Base-by-base conservation (phyloP, 176 grass and related monocot genomes). In the bread wheat (Triticum aestivum) region DNA sequence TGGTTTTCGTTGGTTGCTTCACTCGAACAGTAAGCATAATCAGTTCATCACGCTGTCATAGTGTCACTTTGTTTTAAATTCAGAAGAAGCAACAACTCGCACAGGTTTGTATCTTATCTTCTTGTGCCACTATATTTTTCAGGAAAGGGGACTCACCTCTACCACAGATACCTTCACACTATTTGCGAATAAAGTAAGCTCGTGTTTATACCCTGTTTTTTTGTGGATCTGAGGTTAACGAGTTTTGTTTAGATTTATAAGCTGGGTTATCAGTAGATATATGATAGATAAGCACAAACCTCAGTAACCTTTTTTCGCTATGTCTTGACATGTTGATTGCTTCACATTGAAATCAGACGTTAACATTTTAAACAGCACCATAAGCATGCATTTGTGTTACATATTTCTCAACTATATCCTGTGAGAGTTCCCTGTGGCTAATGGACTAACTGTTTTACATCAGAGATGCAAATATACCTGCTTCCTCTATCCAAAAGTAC, bases 171-270 rank as follows among this genome's bases (percentile, higher is more conserved):
- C 41, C 86, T 80, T 80, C 84, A 17, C 88, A 75, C 1, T 93
- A 93, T 83, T 73, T 96, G 83, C 89, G 94, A 75, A 97, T 97
- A 83, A 91, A 92, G 94, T 97, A 82, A 97, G 92, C 63, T 90
- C 52, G 68, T 61, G 30, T 45, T 84, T 58, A 3, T 83, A 49
- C 64, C 61, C 41, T 59, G 10, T 47, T 61, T 83, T 86, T 82
- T 23, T 85, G 24, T 20, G 38, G 0, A 58, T 79, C 32, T 61
- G 17, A 65, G 5, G 2, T 75, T 63, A 9, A 65, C 5, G 67
- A 37, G 72, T 79, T 8, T 30, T 83, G 7, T 71, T 86, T 65
- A 14, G 59, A 69, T 85, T 85, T 65, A 13, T 51, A 69, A 26
- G 24, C 6, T 72, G 59, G 3, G 23, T 35, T 78, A 65, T 77